Percentiles rank a stretch among this genome's conserved stretches.
These are phyloP conservation scores for Fomes fomentarius DNA, from an alignment of 1,284 basidiomycete species.

Conservation along the genomic window DNA sequence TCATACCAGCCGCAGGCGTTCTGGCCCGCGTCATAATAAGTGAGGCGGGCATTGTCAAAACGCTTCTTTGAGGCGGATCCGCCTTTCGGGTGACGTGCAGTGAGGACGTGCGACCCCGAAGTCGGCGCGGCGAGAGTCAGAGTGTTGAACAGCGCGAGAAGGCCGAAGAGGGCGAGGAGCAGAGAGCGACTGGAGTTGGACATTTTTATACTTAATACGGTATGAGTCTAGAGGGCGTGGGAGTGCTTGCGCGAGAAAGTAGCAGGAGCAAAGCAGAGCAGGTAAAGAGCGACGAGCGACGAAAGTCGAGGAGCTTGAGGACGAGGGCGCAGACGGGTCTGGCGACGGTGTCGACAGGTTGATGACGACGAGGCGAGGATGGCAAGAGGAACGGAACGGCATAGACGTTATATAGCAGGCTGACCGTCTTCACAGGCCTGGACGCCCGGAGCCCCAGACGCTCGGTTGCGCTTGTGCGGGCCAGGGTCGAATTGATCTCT, in stretches of 20 bases:
- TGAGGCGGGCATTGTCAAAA: slow-evolving; percentile 35
- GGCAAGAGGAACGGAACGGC: neutral
- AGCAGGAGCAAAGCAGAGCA: neutral
- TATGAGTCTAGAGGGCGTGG: neutral
- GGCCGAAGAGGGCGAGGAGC: slow-evolving; percentile 14
- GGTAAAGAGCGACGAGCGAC: neutral
- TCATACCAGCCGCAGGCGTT: slow-evolving; percentile 43
- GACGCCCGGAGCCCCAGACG: neutral
- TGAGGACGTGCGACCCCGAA: neutral
- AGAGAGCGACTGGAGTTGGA: slow-evolving; percentile 20
- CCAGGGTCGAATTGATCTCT: slow-evolving; percentile 3
- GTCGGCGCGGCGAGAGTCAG: slow-evolving; percentile 12
- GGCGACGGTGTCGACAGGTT: neutral
- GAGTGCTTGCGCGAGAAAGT: neutral
- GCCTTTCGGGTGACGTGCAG: neutral
- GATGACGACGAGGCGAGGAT: neutral
- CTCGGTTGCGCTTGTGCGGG: neutral
- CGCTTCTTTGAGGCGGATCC: slow-evolving; percentile 25
- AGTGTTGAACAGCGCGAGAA: slow-evolving; percentile 6
- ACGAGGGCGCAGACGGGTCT: neutral
- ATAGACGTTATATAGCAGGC: slow-evolving; percentile 4
- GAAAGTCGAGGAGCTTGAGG: neutral
- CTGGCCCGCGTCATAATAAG: slow-evolving; percentile 37
- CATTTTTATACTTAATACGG: slow-evolving; percentile 6
- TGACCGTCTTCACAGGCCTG: neutral